These are phyloP conservation scores for Dictyostelium intermedium DNA, from an alignment of 78 protist species.

Conservation along the genomic window DNA sequence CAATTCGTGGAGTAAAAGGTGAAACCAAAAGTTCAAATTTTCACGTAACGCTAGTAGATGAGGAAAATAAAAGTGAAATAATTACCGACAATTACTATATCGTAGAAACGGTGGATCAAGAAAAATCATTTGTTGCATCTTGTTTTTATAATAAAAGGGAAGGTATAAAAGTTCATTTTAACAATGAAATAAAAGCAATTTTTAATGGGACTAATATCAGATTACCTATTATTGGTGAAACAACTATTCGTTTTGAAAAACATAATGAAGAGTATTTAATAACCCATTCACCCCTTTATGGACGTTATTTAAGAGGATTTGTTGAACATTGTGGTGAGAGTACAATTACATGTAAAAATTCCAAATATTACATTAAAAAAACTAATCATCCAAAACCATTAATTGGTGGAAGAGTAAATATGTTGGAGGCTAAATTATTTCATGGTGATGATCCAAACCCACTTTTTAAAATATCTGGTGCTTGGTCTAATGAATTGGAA, in stretches of 20 bases:
- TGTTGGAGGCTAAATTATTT: background rate
- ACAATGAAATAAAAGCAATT: background rate
- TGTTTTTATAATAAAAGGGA: background rate
- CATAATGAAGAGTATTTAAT: background rate
- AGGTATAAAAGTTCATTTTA: background rate
- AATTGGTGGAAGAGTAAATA: background rate
- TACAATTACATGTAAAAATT: background rate
- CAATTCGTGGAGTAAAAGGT: background rate
- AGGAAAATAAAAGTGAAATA: background rate
- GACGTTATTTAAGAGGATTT: background rate
- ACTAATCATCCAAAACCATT: background rate
- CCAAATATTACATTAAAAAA: background rate
- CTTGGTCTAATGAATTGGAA: background rate
- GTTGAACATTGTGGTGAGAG: background rate
- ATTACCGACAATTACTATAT: background rate
- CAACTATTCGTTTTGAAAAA: background rate
- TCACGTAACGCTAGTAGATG: background rate
- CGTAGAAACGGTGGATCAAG: background rate
- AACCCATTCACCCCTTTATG: background rate
- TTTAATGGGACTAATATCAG: background rate
- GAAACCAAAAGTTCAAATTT: background rate
- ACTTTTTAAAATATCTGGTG: background rate
- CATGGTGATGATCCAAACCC: background rate
- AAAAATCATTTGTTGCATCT: background rate
- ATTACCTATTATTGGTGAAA: background rate